Conservation (phyloP, 1,139 yeast species). For the Taphrina pruni region DNA sequence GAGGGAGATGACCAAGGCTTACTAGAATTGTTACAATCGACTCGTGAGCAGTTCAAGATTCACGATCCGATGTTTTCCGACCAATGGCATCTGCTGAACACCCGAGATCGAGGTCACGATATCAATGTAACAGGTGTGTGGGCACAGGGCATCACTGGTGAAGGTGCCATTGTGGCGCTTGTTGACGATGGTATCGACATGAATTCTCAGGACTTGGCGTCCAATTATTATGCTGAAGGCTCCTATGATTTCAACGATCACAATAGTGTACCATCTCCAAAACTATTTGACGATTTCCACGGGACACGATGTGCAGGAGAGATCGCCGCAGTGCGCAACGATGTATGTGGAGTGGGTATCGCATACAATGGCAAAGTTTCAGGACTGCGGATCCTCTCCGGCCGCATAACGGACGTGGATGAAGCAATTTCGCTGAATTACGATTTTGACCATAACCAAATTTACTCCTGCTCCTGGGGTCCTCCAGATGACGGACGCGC, state of each 20-base stretch:
- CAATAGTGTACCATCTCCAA: conserved; percentile 75
- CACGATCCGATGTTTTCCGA: conserved; percentile 76
- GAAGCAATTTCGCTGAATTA: conserved; percentile 89
- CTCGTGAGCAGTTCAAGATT: conserved; percentile 63
- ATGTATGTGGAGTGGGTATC: conserved; percentile 91
- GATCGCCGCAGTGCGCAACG: conserved; percentile 82
- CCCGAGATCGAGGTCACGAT: conserved; percentile 76
- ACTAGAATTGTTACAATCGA: conserved; percentile 41
- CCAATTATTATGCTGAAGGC: conserved; percentile 73
- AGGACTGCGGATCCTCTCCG: conserved; percentile 88
- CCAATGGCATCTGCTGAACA: conserved; percentile 91
- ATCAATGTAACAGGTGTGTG: conserved; percentile 87
- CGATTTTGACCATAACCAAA: conserved; percentile 79
- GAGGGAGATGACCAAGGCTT: conserved; percentile 34
- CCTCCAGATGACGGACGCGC: conserved; percentile 92
- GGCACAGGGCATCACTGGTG: conserved; percentile 75
- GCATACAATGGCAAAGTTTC: conserved; percentile 86
- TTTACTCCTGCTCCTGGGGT: conserved; percentile 98
- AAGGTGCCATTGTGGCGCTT: conserved; percentile 80
- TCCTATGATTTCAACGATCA: conserved; percentile 91
- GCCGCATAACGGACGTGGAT: conserved; percentile 76
- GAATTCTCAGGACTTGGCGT: conserved; percentile 71
- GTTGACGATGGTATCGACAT: conserved; percentile 95
- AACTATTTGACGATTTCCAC: conserved; percentile 82
- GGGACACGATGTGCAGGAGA: conserved; percentile 99